Conservation (phyloP, 176 grass and related monocot species). For the Coix lacrymajobi region DNA sequence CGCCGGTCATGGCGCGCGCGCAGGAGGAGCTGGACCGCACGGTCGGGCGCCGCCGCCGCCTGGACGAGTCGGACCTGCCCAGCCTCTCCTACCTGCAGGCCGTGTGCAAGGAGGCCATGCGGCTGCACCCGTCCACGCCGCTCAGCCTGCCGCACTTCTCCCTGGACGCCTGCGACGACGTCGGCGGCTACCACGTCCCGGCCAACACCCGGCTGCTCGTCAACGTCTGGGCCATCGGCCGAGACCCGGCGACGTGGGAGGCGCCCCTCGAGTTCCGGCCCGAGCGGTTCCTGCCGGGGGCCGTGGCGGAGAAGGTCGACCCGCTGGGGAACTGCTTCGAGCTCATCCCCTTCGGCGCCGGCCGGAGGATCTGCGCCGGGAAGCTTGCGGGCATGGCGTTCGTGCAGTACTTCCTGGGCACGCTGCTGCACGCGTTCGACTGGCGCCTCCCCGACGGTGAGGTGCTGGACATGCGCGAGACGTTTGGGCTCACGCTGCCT, state of each 20-base stretch:
- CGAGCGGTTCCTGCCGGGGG: constrained; percentile 48
- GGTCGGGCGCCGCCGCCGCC: constrained; percentile 35
- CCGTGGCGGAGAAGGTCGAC: constrained; percentile 30
- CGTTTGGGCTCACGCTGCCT: constrained; percentile 56
- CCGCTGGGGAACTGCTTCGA: constrained; percentile 73
- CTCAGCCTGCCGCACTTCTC: constrained; percentile 78
- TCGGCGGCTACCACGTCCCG: constrained; percentile 45
- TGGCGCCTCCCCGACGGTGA: constrained; percentile 62
- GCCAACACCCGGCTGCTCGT: constrained; percentile 59
- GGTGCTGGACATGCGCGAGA: constrained; percentile 63
- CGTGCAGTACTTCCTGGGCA: constrained; percentile 67
- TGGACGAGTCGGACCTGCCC: constrained; percentile 60
- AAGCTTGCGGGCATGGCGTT: constrained; percentile 80
- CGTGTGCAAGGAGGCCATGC: constrained; percentile 69
- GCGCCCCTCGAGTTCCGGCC: constrained; percentile 58
- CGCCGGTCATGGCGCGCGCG: constrained; percentile 34
- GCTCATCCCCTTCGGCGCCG: constrained; percentile 80
- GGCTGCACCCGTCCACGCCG: constrained; percentile 71
- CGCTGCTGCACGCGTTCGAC: constrained; percentile 59
- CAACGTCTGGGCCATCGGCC: constrained; percentile 84
- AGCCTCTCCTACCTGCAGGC: constrained; percentile 65
- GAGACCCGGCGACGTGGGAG: constrained; percentile 52
- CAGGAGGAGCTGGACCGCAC: constrained; percentile 62
- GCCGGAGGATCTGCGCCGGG: constrained; percentile 66
- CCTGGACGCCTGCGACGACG: constrained; percentile 59